Percentiles rank a stretch among this genome's conserved stretches.
These are phyloP conservation scores for Globisporangium viniferum DNA, from an alignment of 352 stramenopile species.

Conservation along the genomic window DNA sequence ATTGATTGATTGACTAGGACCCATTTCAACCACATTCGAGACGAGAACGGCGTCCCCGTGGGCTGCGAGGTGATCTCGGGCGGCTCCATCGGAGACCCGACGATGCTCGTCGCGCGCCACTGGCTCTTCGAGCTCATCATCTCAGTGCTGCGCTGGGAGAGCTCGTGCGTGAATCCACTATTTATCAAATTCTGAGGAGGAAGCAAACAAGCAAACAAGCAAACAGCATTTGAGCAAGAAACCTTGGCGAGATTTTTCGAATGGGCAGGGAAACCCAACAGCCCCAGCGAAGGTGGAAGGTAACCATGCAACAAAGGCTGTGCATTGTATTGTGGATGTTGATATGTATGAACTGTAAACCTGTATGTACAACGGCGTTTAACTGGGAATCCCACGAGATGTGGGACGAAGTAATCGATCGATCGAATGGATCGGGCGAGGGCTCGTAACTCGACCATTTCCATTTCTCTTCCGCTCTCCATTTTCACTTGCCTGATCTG, in stretches of 20 bases:
- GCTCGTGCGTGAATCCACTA: constrained; percentile 37
- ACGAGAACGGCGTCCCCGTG: constrained; percentile 28
- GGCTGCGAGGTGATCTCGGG: constrained; percentile 55
- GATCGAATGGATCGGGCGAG: neutral
- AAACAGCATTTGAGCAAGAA: no score
- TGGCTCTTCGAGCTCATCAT: constrained; percentile 71
- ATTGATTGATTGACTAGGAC: constrained; percentile 23
- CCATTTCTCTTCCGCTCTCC: neutral
- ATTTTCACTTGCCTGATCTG: neutral
- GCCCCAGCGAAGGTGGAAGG: neutral
- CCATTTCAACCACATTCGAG: constrained; percentile 51
- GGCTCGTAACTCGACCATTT: neutral
- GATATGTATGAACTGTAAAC: neutral
- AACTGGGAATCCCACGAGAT: neutral
- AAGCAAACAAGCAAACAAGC: neutral
- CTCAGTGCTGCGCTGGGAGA: constrained; percentile 61
- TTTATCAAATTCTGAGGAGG: constrained; percentile 33
- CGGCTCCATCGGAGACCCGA: constrained; percentile 46
- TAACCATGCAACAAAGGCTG: neutral
- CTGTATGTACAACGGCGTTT: neutral
- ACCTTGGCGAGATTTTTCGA: no score
- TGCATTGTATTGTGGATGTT: neutral
- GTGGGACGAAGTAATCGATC: neutral
- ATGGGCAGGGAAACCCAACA: no score
- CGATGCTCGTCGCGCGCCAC: constrained; percentile 48